Conservation (phyloP, 169 alveolate species). For the Plasmodium gonderi region DNA sequence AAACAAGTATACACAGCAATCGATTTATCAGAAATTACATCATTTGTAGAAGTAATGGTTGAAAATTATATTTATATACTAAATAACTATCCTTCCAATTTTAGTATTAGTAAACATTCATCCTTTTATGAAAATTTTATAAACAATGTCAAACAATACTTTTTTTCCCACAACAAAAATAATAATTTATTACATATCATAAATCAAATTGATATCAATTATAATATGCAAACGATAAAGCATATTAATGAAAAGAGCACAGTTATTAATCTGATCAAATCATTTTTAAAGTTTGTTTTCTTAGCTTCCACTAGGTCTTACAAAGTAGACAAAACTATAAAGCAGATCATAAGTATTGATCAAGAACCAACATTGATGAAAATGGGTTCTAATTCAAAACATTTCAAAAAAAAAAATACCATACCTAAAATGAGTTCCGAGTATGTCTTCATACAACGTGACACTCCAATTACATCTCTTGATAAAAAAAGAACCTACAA, state of each 20-base stretch:
- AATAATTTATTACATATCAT: constrained; percentile 46
- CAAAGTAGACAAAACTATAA: neutral
- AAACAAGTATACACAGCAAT: neutral
- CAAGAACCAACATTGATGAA: neutral
- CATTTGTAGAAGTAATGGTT: constrained; percentile 18
- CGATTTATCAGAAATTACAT: constrained; percentile 27
- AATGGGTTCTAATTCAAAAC: neutral
- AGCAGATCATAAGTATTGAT: constrained; percentile 11
- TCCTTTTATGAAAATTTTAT: constrained; percentile 32
- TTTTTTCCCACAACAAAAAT: constrained; percentile 49
- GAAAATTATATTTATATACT: constrained; percentile 51
- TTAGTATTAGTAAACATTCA: constrained; percentile 21
- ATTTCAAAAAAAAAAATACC: neutral
- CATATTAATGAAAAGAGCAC: constrained; percentile 6
- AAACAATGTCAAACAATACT: constrained; percentile 33
- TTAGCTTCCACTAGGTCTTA: constrained; percentile 53
- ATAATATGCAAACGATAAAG: constrained; percentile 18
- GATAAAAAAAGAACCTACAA: neutral
- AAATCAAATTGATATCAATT: constrained; percentile 47
- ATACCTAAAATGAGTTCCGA: neutral
- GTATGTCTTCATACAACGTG: neutral
- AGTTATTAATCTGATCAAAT: constrained; percentile 12
- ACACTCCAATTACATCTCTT: neutral
- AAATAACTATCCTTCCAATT: constrained; percentile 62
- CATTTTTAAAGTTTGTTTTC: constrained; percentile 14